Conservation (phyloP, 2,329 filamentous ascomycete species). For the Monilinia vaccinii-corymbosi region DNA sequence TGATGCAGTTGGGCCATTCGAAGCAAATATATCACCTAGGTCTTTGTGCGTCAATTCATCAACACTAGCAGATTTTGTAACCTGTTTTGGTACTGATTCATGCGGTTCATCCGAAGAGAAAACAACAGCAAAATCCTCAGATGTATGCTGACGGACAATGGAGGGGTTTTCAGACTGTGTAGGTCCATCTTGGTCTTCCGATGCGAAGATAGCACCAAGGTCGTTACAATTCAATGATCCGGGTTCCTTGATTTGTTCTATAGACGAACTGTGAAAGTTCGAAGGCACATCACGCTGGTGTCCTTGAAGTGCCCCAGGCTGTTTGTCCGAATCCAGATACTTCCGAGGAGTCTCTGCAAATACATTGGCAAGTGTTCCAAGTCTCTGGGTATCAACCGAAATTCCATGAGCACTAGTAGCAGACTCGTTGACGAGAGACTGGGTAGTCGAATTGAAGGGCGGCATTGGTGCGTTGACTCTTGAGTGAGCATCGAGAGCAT, state of each 20-base stretch:
- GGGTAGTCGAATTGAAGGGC: not conserved
- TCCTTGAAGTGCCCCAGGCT: not conserved
- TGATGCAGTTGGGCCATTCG: not conserved
- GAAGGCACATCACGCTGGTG: not conserved
- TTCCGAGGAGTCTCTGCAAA: not conserved
- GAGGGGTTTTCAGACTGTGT: not conserved
- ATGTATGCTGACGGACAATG: not conserved
- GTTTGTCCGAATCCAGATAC: not conserved
- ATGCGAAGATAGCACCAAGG: not conserved
- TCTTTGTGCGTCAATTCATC: not conserved
- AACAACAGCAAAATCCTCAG: not conserved
- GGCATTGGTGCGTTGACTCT: too few relatives aligned
- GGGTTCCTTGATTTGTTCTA: not conserved
- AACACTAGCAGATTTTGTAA: not conserved
- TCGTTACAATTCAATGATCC: not conserved
- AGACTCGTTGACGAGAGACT: not conserved
- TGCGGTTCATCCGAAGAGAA: not conserved
- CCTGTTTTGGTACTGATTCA: not conserved
- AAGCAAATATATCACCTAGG: not conserved
- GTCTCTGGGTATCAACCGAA: not conserved
- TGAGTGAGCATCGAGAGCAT: not conserved
- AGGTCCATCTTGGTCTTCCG: not conserved
- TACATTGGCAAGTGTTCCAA: not conserved
- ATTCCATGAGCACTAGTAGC: not conserved
- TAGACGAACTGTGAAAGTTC: not conserved